Conservation (phyloP, 192 early-diverging fungal species). For the Coemansia sp. region DNA sequence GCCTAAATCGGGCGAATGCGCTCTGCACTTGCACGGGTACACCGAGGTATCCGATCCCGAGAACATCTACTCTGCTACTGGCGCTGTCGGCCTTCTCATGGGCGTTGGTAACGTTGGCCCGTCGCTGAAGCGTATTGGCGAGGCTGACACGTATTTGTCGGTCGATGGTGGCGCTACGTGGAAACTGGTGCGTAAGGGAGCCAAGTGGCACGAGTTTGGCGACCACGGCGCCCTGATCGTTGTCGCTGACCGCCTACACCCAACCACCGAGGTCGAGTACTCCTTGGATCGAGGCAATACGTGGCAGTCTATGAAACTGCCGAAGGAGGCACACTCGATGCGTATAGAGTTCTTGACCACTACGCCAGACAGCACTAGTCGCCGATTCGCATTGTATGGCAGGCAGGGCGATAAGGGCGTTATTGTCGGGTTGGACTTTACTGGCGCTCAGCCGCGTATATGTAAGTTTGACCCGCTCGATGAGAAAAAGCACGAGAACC, state of each 20-base stretch:
- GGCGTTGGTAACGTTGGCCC: conserved; percentile 92
- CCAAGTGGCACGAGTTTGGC: conserved; percentile 92
- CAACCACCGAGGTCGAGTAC: conserved; percentile 63
- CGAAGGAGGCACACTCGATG: conserved; percentile 67
- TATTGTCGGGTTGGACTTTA: conserved; percentile 50
- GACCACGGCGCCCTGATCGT: conserved; percentile 89
- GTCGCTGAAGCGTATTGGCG: conserved; percentile 60
- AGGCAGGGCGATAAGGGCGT: conserved; percentile 38
- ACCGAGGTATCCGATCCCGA: conserved; percentile 76
- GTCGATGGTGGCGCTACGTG: conserved; percentile 86
- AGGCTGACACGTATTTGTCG: conserved; percentile 85
- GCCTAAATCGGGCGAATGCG: conserved; percentile 54
- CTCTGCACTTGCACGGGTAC: conserved; percentile 84
- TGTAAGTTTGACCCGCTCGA: conserved; percentile 47
- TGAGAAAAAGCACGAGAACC: conserved; percentile 36
- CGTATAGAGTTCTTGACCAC: conserved; percentile 74
- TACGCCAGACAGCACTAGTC: conserved; percentile 62
- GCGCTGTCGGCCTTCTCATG: conserved; percentile 85
- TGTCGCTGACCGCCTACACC: conserved; percentile 75
- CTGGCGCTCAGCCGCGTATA: conserved; percentile 42
- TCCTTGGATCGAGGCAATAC: conserved; percentile 78
- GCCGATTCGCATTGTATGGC: conserved; percentile 81
- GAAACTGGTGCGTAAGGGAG: conserved; percentile 77
- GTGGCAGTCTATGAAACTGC: conserved; percentile 64
- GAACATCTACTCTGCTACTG: conserved; percentile 76